Percentiles rank a stretch among this genome's conserved stretches.
phyloP scores from a whole-genome alignment of 108 stramenopile species.

The Epithemia pelagica region DNA sequence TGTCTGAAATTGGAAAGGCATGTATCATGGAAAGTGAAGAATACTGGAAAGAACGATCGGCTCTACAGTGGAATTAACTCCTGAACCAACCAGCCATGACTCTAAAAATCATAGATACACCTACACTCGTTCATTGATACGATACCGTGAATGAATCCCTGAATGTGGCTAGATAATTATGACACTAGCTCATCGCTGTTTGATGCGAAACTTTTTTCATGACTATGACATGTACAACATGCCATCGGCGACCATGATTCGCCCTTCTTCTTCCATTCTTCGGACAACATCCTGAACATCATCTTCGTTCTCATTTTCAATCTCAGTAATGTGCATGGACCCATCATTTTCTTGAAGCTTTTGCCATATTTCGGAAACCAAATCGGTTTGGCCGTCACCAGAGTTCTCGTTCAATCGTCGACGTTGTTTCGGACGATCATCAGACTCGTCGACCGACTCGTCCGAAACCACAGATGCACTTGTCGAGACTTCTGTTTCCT shows the following conservation, averaged over 20 bases:
- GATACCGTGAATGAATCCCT: too few relatives aligned
- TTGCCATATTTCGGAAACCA: background rate
- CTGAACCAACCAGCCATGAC: too few relatives aligned
- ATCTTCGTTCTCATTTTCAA: constrained; percentile 34
- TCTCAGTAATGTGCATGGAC: background rate
- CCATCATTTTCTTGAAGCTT: background rate
- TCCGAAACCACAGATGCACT: background rate
- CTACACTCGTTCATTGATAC: too few relatives aligned
- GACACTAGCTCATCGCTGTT: too few relatives aligned
- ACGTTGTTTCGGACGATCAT: background rate
- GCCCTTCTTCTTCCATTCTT: constrained; percentile 40
- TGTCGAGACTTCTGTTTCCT: background rate
- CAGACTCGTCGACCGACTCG: background rate
- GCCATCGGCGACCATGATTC: constrained; percentile 45
- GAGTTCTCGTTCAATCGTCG: background rate
- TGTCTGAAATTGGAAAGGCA: constrained; percentile 44
- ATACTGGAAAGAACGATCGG: constrained; percentile 60
- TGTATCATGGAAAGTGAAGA: constrained; percentile 45
- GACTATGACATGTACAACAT: background rate
- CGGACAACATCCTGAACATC: constrained; percentile 31
- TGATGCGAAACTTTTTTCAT: too few relatives aligned
- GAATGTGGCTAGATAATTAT: too few relatives aligned
- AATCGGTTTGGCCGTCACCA: background rate
- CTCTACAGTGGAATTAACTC: constrained; percentile 64
- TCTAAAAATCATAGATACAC: too few relatives aligned